These are phyloP conservation scores for Mrakia blollopis DNA, from an alignment of 768 basidiomycete genomes.

Conservation along the genomic window DNA sequence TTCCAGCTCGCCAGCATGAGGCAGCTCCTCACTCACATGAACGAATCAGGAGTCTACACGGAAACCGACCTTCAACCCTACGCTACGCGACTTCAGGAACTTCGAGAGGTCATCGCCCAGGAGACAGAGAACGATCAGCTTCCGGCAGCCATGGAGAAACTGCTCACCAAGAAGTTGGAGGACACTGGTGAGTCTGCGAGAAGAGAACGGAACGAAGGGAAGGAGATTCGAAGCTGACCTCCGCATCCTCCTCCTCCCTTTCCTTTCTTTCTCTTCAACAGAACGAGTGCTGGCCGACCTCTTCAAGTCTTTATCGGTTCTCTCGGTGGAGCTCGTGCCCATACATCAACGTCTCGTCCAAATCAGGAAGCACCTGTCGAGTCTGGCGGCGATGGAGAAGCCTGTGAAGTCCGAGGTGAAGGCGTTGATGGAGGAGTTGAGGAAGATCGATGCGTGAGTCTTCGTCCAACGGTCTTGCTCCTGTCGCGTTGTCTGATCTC, in stretches of 20 bases:
- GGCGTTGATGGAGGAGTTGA: slow-evolving; percentile 81
- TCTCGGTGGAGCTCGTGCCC: slow-evolving; percentile 84
- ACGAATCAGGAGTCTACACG: slow-evolving; percentile 91
- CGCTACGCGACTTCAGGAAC: slow-evolving; percentile 68
- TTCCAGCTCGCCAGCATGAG: slow-evolving; percentile 81
- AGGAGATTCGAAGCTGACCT: not conserved
- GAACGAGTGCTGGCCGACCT: slow-evolving; percentile 71
- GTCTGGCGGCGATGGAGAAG: slow-evolving; percentile 73
- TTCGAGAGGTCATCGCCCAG: slow-evolving; percentile 77
- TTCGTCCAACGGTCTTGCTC: not conserved
- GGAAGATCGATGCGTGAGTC: slow-evolving; percentile 68
- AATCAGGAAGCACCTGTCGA: slow-evolving; percentile 79
- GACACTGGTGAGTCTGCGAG: slow-evolving; percentile 67
- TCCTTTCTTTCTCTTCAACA: slow-evolving; percentile 41
- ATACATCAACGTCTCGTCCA: slow-evolving; percentile 83
- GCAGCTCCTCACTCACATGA: slow-evolving; percentile 94
- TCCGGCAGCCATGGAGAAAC: slow-evolving; percentile 76
- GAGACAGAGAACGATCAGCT: slow-evolving; percentile 77
- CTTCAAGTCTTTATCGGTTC: slow-evolving; percentile 76
- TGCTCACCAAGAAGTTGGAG: slow-evolving; percentile 83
- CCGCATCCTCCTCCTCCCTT: not conserved
- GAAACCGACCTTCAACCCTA: slow-evolving; percentile 86
- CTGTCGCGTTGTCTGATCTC: not conserved
- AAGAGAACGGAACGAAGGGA: not conserved
- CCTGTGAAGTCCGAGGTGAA: slow-evolving; percentile 81